Conservation (phyloP, 2,329 filamentous ascomycete species). For the Scytalidium sp. region DNA sequence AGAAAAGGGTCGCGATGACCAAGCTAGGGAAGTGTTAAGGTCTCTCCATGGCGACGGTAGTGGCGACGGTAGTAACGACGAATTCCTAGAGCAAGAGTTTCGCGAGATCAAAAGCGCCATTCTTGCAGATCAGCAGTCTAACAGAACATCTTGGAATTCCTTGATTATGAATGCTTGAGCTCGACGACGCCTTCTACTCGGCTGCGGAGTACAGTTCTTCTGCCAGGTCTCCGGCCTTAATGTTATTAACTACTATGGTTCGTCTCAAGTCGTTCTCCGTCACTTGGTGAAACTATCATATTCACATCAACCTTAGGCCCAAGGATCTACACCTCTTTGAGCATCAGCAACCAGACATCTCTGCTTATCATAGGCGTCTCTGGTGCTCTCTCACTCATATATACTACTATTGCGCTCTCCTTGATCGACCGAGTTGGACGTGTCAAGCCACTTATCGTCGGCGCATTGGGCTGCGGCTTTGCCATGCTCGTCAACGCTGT, state of each 20-base stretch:
- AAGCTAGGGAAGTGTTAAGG: conserved; percentile 51
- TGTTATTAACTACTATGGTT: conserved; percentile 29
- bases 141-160: conserved; percentile 36
- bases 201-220: conserved; percentile 45
- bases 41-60: conserved; percentile 53
- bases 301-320: too few species aligned
- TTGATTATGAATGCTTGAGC: conserved; percentile 40
- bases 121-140: conserved; percentile 48
- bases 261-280: too few species aligned
- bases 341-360: conserved; percentile 39
- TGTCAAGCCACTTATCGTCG: conserved; percentile 34
- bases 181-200: conserved; percentile 43
- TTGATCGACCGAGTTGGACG: conserved; percentile 25
- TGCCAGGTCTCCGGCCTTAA: conserved; percentile 45
- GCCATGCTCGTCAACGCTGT: conserved; percentile 54
- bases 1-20: conserved; percentile 52
- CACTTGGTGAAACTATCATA: too few species aligned
- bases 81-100: conserved; percentile 43
- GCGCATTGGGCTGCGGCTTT: conserved; percentile 46
- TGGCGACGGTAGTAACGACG: conserved; percentile 45
- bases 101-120: conserved; percentile 50
- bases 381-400: conserved; percentile 44
- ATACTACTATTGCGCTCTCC: conserved; percentile 36
- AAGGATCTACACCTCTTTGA: conserved; percentile 60
- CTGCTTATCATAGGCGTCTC: conserved; percentile 50